phyloP scores from a whole-genome alignment of 345 rosid species.

The Gossypium raimondii region DNA sequence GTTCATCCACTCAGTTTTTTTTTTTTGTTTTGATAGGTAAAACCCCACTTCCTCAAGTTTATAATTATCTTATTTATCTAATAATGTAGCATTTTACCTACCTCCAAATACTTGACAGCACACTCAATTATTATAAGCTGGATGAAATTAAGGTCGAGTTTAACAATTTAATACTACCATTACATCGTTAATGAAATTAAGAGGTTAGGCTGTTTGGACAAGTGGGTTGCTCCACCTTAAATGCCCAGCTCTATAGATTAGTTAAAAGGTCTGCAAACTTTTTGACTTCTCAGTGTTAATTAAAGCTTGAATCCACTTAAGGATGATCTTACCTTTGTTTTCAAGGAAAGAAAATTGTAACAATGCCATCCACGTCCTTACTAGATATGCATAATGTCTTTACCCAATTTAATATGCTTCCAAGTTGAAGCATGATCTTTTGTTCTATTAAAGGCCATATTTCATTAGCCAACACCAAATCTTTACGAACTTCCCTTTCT shows the following conservation, averaged over 20 bases:
- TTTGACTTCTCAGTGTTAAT: background rate
- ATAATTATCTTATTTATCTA: background rate
- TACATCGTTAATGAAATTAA: too few relatives aligned
- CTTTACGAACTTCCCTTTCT: background rate
- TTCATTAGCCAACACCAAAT: background rate
- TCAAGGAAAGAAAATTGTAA: background rate
- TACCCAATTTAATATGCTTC: background rate
- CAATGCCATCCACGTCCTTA: conserved; percentile 6
- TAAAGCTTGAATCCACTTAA: conserved; percentile 4
- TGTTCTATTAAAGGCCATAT: background rate
- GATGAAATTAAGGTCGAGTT: too few relatives aligned
- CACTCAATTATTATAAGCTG: background rate
- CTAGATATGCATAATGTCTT: background rate
- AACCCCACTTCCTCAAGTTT: conserved; percentile 2
- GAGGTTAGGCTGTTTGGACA: too few relatives aligned
- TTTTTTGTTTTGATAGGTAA: background rate
- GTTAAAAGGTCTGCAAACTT: background rate
- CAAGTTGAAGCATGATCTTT: background rate
- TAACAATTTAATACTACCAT: too few relatives aligned
- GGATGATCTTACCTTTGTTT: background rate
- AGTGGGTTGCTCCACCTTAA: background rate
- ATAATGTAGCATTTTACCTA: background rate
- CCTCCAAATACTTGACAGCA: background rate
- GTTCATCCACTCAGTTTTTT: background rate
- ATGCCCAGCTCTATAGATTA: background rate